Evolutionary conservation across 306 rosid genomes (phyloP), one percentile per base, ranked within the genome.

Genomic region (Acacia confusa): DNA sequence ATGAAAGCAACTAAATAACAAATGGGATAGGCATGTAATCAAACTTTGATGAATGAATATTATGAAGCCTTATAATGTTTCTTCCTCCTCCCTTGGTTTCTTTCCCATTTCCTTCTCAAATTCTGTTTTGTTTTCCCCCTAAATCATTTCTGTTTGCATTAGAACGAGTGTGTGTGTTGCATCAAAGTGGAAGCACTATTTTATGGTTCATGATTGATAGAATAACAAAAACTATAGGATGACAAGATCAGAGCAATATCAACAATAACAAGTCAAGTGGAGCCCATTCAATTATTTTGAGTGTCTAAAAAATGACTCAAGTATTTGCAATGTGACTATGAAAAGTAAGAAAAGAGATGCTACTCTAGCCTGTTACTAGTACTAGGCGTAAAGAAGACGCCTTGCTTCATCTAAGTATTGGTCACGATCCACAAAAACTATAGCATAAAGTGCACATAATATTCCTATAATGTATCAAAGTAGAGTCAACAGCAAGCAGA

Each of bases 391-490:
- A 16, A 95, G 94, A 50, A 98, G 99, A 67, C 94, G 96, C 74
- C 99, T 90, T 78, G 74, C 82, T 53, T 95, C 99, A 77, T 92
- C 94, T 40, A 93, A 95, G 86, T 84, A 95, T 79, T 90, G 88
- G n/a, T 95, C 98, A 78, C 99, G 99, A 86, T 95, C 90, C 40
- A 92, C 74, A 70, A 90, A 89, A 47, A 92, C 79, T 68, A 95
- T 92, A 20, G 89, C 94, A 80, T 95, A 95, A 14, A 95, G 90
- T 8, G 99, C 99, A 87, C 93, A 95, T 45, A 95, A 92, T 12
- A 95, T 95, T 72, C 99, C 98, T 22, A 98, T 97, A 52, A 95
- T 9, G 84, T 95, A 95, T 24, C 99, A 98, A 14, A 95, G 87
- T 9, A 92, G 69, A 5, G 99, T 95, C 81, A 95, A 67, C 13